Evolutionary conservation across 768 basidiomycete species (phyloP), one percentile per base, ranked within the genome.

Genomic region (Tremella yokohamensis): DNA sequence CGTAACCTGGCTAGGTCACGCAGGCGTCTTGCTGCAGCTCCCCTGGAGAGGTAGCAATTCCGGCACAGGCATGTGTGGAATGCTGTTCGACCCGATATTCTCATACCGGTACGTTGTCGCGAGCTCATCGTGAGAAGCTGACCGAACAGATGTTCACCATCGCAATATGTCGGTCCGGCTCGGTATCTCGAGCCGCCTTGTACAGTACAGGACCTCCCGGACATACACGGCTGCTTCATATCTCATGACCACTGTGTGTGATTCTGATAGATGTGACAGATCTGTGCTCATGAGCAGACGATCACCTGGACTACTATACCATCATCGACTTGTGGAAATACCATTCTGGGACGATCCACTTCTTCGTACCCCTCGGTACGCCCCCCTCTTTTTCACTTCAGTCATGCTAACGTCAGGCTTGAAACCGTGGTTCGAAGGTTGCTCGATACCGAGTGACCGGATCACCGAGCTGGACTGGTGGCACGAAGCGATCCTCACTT

Each of bases 1-100:
- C 13, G 70, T 74, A 15, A 74, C 71, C 24, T 76, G 75, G 75
- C 51, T 76, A 20, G 75, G 75, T 20, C 75, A 76, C 68, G 75
- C 75, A 0, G 62, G 71, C 2, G 72, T 70, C 0, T 20, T 76
- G 58, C 60, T 74, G 7, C 60, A 66, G 58, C 54, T 76, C 12
- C 73, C 75, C 2, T 76, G 67, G 65, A 67, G 63, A 40, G 59
- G 61, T 34, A 22, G 22, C 42, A 61, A 56, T 12, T 59, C 44
- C 11, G 52, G 59, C 24, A 52, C 56, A 11, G 70, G 65, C 1
- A 69, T 62, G 61, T 73, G 70, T 40, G 71, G 71, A 1, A 61
- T 76, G 6, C 15, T 74, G 7, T 76, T 73, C 52, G 75, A 76
- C 54, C 75, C 75, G 1, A 76, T 76, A 52, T 76, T 76, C 55